phyloP scores from a whole-genome alignment of 306 rosid species.

The Albizia julibrissin region DNA sequence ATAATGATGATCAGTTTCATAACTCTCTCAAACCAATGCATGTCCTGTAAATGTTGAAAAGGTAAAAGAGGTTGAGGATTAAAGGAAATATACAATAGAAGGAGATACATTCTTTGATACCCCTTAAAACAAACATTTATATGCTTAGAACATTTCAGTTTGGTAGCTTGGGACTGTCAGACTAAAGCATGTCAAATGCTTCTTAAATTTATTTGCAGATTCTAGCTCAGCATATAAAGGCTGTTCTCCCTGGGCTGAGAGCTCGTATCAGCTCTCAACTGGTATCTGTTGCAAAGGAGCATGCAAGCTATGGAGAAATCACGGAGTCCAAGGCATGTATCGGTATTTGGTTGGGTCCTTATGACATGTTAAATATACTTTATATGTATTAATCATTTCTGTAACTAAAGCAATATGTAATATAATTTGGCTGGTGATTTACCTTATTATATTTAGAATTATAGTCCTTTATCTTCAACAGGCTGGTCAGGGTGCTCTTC shows the following conservation, averaged over 20 bases:
- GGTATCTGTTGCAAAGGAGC: conserved; percentile 93
- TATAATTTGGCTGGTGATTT: conserved; percentile 16
- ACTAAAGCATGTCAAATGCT: conserved; percentile 22
- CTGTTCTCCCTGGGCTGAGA: conserved; percentile 84
- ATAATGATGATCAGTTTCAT: conserved; percentile 16
- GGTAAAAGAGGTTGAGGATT: conserved; percentile 17
- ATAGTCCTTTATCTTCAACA: conserved; percentile 35
- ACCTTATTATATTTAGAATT: conserved; percentile 20
- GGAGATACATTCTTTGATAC: conserved; percentile 10
- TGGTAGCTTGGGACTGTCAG: conserved; percentile 13
- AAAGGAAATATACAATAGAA: conserved; percentile 6
- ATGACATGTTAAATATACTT: conserved; percentile 21
- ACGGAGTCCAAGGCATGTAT: conserved; percentile 82
- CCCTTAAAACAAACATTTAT: neutral
- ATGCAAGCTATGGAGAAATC: conserved; percentile 93
- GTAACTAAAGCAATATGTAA: conserved; percentile 10
- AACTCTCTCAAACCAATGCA: conserved; percentile 12
- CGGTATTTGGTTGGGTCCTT: neutral
- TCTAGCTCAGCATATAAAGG: conserved; percentile 87
- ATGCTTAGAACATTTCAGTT: neutral
- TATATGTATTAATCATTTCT: conserved; percentile 1
- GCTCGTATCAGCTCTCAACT: conserved; percentile 87
- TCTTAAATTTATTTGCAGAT: conserved; percentile 57
- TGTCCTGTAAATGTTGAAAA: conserved; percentile 24
- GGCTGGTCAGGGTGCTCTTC: conserved; percentile 99